These are phyloP conservation scores for Fomitopsis schrenkii DNA, from an alignment of 1,284 basidiomycete genomes.

Conservation along the genomic window DNA sequence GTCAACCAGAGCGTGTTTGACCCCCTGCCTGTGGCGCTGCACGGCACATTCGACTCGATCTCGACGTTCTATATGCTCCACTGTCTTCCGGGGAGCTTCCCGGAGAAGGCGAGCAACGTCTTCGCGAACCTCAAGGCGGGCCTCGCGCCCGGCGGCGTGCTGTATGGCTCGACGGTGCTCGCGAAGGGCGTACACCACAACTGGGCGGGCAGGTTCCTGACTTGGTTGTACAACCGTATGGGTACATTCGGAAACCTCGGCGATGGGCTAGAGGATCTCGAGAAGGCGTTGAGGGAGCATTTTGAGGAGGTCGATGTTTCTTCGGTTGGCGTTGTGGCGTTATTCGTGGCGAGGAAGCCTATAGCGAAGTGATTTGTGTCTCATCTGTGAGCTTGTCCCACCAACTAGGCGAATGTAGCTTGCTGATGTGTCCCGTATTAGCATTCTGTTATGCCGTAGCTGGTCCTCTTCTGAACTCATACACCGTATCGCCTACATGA, in stretches of 20 bases:
- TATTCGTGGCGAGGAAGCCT: slow-evolving; percentile 15
- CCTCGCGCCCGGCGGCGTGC: slow-evolving; percentile 14
- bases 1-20: slow-evolving; percentile 18
- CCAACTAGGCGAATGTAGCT: too few relatives aligned
- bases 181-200: slow-evolving; percentile 17
- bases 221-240: slow-evolving; percentile 16
- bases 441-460: too few relatives aligned
- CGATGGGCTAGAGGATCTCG: slow-evolving; percentile 15
- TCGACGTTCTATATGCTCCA: slow-evolving; percentile 24
- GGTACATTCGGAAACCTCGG: slow-evolving; percentile 17
- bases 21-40: slow-evolving; percentile 12
- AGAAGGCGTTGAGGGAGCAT: slow-evolving; percentile 11
- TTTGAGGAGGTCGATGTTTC: slow-evolving; percentile 19
- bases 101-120: slow-evolving; percentile 14
- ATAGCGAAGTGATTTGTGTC: neutral
- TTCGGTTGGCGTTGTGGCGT: slow-evolving; percentile 16
- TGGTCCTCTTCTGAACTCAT: too few relatives aligned
- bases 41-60: slow-evolving; percentile 17
- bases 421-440: too few relatives aligned
- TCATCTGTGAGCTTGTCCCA: too few relatives aligned
- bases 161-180: slow-evolving; percentile 23
- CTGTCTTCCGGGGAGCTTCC: slow-evolving; percentile 20
- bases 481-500: too few relatives aligned
- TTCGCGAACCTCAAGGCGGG: slow-evolving; percentile 10
- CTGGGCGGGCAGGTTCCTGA: slow-evolving; percentile 15